These are phyloP conservation scores for Nakazawaea populi DNA, from an alignment of 805 yeast species.

Conservation along the genomic window DNA sequence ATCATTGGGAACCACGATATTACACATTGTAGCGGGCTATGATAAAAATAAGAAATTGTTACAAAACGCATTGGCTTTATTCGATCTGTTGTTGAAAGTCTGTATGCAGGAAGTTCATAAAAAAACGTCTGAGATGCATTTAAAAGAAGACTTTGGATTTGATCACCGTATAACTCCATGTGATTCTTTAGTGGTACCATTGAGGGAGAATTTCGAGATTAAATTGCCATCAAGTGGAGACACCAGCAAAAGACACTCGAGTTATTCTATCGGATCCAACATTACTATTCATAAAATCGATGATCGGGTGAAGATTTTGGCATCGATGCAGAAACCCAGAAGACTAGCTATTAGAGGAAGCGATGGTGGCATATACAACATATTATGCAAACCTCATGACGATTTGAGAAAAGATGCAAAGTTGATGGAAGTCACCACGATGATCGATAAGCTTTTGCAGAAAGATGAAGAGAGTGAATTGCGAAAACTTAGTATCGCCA, in stretches of 20 bases:
- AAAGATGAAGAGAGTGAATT: conserved; percentile 68
- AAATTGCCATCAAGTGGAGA: conserved; percentile 49
- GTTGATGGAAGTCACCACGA: conserved; percentile 84
- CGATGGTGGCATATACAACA: conserved; percentile 65
- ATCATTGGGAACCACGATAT: conserved; percentile 38
- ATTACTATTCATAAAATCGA: conserved; percentile 60
- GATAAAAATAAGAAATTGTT: conserved; percentile 13
- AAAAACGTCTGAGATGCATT: conserved; percentile 27
- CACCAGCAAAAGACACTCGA: conserved; percentile 23
- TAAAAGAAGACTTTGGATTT: conserved; percentile 36
- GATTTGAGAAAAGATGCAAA: conserved; percentile 95
- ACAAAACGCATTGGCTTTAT: conserved; percentile 26
- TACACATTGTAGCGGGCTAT: conserved; percentile 19
- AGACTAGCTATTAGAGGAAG: conserved; percentile 71
- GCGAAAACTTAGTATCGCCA: conserved; percentile 62
- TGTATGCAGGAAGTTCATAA: conserved; percentile 34
- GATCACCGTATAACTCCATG: conserved; percentile 22
- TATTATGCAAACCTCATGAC: conserved; percentile 81
- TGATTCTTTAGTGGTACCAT: conserved; percentile 62
- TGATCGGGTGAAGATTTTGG: conserved; percentile 60
- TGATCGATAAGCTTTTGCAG: conserved; percentile 68
- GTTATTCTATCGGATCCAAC: conserved; percentile 29
- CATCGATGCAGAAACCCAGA: conserved; percentile 85
- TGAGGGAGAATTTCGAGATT: conserved; percentile 62
- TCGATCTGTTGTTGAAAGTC: conserved; percentile 36